Evolutionary conservation across 805 yeast species (phyloP).

Genomic region (Spencermartinsiella europaea): DNA sequence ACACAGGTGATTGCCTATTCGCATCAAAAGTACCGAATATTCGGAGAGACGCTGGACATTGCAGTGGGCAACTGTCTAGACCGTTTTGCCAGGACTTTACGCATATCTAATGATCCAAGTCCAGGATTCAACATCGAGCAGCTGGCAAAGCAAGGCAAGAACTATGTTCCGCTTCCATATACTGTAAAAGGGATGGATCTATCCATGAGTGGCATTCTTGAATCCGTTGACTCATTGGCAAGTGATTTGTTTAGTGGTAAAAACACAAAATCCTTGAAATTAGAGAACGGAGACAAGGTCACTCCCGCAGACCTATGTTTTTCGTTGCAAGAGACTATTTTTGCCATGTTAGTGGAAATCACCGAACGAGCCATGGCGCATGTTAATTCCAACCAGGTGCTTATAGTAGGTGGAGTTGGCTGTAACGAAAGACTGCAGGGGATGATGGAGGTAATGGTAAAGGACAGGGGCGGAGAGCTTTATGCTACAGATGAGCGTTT

Average conservation of each 20-base stretch:
- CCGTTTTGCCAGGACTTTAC: conserved; percentile 86
- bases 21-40: conserved; percentile 88
- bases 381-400: conserved; percentile 79
- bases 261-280: conserved; percentile 16
- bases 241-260: conserved; percentile 55
- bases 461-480: conserved; percentile 81
- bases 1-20: conserved; percentile 98
- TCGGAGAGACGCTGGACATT: conserved; percentile 97
- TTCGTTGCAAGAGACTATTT: conserved; percentile 86
- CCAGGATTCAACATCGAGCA: conserved; percentile 98
- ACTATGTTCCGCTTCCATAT: conserved; percentile 75
- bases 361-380: conserved; percentile 99
- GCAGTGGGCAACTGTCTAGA: conserved; percentile 98
- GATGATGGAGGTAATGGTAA: conserved; percentile 95
- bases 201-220: conserved; percentile 93
- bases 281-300: conserved; percentile 43
- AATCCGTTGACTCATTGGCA: conserved; percentile 76
- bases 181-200: conserved; percentile 99
- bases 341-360: conserved; percentile 95
- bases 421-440: conserved; percentile 85
- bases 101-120: conserved; percentile 86
- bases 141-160: conserved; percentile 60
- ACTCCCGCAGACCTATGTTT: conserved; percentile 87
- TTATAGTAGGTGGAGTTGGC: conserved; percentile 98
- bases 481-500: conserved; percentile 95